Base-by-base conservation (phyloP, 2,329 filamentous ascomycete species). In the Metarhizium robertsii region DNA sequence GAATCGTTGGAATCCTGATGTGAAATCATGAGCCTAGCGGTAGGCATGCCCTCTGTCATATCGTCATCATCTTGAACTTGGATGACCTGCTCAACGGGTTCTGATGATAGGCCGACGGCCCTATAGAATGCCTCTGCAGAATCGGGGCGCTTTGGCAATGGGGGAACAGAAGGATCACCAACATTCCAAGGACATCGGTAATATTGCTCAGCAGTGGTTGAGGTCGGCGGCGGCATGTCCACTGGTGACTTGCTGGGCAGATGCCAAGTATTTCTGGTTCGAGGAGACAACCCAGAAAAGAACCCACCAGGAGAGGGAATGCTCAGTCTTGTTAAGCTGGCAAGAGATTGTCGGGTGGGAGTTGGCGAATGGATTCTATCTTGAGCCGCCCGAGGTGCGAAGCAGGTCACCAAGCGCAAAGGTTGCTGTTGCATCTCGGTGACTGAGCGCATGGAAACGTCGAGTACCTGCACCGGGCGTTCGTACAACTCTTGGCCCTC, bases 301-400 rank as follows among this genome's bases (percentile, higher is more conserved):
- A 96, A 96, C 1, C 88, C 90, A 30, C 90, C 87, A 0, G 92
- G 92, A 0, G 92, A 96, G 6, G 92, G 92, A 38, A 97, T 91
- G 30, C 92, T 92, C 20, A 96, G 79, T 57, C 82, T 85, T 20
- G 88, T 92, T 59, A 96, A 79, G 43, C 86, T 88, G 55, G 86
- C 85, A 14, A 85, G 76, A 14, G 85, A 86, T 47, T 82, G 81
- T 8, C 77, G 68, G 40, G 60, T 63, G 1, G 65, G 62, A 51
- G 61, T 69, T 4, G 67, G 65, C 0, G 76, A 65, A 48, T 61
- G 60, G 30, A 55, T 53, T 29, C 53, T 61, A 36, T 50, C 57
- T 45, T 61, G 64, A n/a, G 58, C 50, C 6, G 59, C 38, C 40
- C 60, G 64, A 25, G 62, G 54, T 14, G 60, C 62, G 32, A 76